Conservation (phyloP, 352 stramenopile genomes). For the Phytophthora fragariaefolia region DNA sequence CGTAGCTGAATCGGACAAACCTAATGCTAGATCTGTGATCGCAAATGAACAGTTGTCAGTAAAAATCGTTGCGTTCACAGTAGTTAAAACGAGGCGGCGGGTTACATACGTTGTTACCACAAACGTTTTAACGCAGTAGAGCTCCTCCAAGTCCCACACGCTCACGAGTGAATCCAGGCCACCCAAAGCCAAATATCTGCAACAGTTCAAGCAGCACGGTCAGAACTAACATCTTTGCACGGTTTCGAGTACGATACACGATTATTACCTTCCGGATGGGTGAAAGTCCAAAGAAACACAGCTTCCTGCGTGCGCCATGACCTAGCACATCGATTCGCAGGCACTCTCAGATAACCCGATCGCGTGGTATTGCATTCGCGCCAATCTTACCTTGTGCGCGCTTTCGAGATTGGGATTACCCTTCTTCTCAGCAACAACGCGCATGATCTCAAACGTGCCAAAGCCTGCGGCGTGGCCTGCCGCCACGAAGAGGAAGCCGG, state of each 20-base stretch:
- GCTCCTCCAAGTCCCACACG: constrained; percentile 86
- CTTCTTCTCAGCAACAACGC: constrained; percentile 79
- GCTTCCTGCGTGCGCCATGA: constrained; percentile 80
- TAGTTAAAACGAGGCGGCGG: not conserved
- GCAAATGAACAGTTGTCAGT: not conserved
- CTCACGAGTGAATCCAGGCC: constrained; percentile 87
- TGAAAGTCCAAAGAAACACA: constrained; percentile 85
- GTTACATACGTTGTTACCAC: constrained; percentile 75
- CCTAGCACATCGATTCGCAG: constrained; percentile 36
- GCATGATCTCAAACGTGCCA: constrained; percentile 87
- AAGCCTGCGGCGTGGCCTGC: constrained; percentile 78
- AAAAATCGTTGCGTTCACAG: not conserved
- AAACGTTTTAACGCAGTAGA: constrained; percentile 87
- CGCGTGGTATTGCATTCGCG: not conserved
- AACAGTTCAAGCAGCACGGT: not conserved
- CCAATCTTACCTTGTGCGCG: constrained; percentile 69
- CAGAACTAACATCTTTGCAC: not conserved
- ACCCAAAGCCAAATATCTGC: constrained; percentile 76
- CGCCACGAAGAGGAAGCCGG: constrained; percentile 80
- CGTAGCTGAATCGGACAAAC: constrained; percentile 80
- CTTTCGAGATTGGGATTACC: constrained; percentile 83
- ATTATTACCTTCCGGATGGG: constrained; percentile 66
- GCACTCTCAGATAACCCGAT: constrained; percentile 2
- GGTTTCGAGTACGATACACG: not conserved
- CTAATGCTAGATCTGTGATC: constrained; percentile 75